These are phyloP conservation scores for Chalciporus chontae DNA, from an alignment of 768 basidiomycete genomes.

Conservation along the genomic window DNA sequence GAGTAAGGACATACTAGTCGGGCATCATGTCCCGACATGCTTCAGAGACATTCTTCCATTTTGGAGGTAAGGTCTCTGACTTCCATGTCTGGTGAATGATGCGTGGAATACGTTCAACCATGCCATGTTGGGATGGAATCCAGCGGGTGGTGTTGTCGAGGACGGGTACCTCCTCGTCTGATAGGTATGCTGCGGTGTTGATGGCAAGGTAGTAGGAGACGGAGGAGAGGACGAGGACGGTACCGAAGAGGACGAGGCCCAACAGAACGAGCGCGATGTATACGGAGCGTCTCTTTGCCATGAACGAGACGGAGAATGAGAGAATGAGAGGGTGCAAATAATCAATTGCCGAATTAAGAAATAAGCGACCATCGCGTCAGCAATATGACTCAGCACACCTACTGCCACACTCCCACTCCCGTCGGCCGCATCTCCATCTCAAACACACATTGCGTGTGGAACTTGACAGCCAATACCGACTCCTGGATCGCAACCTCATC, in stretches of 20 bases:
- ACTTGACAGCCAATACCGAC: slow-evolving; percentile 46
- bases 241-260: slow-evolving; percentile 79
- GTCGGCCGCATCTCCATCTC: slow-evolving; percentile 41
- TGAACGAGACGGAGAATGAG: slow-evolving; percentile 12
- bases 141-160: slow-evolving; percentile 53
- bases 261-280: slow-evolving; percentile 52
- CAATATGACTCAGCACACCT: not conserved
- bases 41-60: slow-evolving; percentile 79
- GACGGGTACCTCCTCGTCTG: slow-evolving; percentile 69
- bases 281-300: slow-evolving; percentile 44
- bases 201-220: slow-evolving; percentile 89
- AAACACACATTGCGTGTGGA: slow-evolving; percentile 50
- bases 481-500: slow-evolving; percentile 49
- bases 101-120: slow-evolving; percentile 77
- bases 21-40: slow-evolving; percentile 89
- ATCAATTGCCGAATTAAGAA: not conserved
- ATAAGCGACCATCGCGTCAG: not conserved
- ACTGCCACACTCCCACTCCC: slow-evolving; percentile 21
- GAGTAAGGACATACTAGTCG: slow-evolving; percentile 74
- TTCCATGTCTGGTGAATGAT: slow-evolving; percentile 99
- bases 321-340: not conserved
- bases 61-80: slow-evolving; percentile 74
- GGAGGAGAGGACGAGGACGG: slow-evolving; percentile 87
- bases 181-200: slow-evolving; percentile 71
- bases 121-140: slow-evolving; percentile 60